Percentiles rank a stretch among this genome's conserved stretches.
These are phyloP conservation scores for Cajanus cajan DNA, from an alignment of 306 rosid species.

Conservation along the genomic window DNA sequence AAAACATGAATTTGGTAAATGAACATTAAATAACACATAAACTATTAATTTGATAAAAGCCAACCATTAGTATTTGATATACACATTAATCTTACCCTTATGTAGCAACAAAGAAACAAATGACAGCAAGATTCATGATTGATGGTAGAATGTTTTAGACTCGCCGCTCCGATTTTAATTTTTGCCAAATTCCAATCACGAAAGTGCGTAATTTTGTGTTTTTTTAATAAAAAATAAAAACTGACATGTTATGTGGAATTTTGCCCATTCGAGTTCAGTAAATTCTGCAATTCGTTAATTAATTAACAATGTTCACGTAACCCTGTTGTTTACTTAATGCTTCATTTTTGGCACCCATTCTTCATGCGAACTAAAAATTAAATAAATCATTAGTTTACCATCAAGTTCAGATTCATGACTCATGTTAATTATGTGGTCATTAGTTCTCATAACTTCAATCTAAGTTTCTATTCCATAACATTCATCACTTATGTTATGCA, in stretches of 20 bases:
- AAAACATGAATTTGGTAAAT: no score
- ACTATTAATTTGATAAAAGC: no score
- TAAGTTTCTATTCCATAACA: neutral
- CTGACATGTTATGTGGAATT: neutral
- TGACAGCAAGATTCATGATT: neutral
- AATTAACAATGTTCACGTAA: no score
- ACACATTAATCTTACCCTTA: neutral
- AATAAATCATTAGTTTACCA: neutral
- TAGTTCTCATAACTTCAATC: neutral
- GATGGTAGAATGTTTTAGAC: neutral
- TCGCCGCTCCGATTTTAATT: neutral
- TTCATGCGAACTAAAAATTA: neutral
- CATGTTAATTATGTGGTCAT: neutral
- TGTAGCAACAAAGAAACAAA: neutral
- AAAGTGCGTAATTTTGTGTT: neutral
- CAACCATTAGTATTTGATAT: no score
- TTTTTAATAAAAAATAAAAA: neutral
- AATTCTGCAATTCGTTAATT: neutral
- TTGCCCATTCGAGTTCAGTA: neutral
- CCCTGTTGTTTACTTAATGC: neutral
- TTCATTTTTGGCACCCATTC: neutral
- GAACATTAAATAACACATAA: no score
- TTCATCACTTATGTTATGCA: neutral
- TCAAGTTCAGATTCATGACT: neutral
- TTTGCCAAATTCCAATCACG: neutral